phyloP scores from a whole-genome alignment of 192 early-diverging fungal species.

The Podila epicladia region DNA sequence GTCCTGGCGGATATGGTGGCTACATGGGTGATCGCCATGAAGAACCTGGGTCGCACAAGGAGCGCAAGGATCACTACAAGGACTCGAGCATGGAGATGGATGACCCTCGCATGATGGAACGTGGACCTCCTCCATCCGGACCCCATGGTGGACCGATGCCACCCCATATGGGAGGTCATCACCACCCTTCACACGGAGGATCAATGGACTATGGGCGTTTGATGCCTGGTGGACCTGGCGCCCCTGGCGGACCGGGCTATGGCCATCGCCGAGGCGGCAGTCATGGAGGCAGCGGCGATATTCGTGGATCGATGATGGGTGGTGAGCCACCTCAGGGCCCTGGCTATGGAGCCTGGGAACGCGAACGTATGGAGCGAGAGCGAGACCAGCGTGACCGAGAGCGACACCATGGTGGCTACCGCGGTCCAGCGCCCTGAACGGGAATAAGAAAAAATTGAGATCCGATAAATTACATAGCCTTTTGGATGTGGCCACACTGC shows the following conservation, averaged over 20 bases:
- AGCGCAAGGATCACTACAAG: slow-evolving; percentile 42
- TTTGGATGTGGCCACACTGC: no score
- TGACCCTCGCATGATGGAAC: slow-evolving; percentile 46
- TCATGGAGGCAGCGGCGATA: slow-evolving; percentile 12
- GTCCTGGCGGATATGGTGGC: slow-evolving; percentile 33
- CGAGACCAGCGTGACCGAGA: slow-evolving; percentile 8
- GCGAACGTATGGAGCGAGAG: slow-evolving; percentile 38
- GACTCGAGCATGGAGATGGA: slow-evolving; percentile 46
- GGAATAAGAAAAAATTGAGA: no score
- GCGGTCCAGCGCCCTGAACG: slow-evolving; percentile 7
- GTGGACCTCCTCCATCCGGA: slow-evolving; percentile 18
- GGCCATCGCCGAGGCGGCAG: slow-evolving; percentile 12
- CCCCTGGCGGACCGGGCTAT: slow-evolving; percentile 28
- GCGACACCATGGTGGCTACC: slow-evolving; percentile 33
- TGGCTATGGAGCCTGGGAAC: slow-evolving; percentile 32
- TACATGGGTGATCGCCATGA: slow-evolving; percentile 39
- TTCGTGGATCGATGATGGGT: slow-evolving; percentile 38
- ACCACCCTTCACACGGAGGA: slow-evolving; percentile 44
- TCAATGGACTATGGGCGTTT: slow-evolving; percentile 50
- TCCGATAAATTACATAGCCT: no score
- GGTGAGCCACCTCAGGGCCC: slow-evolving; percentile 25
- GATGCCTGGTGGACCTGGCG: slow-evolving; percentile 40
- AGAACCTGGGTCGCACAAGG: slow-evolving; percentile 26
- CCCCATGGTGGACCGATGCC: slow-evolving; percentile 45
- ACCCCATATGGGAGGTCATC: slow-evolving; percentile 35